phyloP scores from a whole-genome alignment of 495 filamentous ascomycete species.

The Aspergillus affinis region DNA sequence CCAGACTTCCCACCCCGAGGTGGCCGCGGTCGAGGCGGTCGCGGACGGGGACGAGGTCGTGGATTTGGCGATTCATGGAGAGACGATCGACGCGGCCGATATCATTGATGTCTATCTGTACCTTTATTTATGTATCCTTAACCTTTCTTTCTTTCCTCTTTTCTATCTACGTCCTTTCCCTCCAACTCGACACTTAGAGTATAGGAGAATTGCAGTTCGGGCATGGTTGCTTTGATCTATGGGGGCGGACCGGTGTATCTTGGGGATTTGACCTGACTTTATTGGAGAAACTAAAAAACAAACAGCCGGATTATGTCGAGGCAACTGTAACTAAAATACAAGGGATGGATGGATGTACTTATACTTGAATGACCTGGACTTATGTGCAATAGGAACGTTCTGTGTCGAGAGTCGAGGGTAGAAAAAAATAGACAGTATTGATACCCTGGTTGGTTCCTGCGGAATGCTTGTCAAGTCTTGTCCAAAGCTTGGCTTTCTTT shows the following conservation, averaged over 20 bases:
- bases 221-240: not conserved
- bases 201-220: not conserved
- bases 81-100: slow-evolving; percentile 24
- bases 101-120: slow-evolving; percentile 9
- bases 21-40: slow-evolving; percentile 35
- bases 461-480: not conserved
- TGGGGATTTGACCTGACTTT: not conserved
- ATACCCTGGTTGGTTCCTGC: not conserved
- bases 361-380: not conserved
- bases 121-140: slow-evolving; percentile 6
- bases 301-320: not conserved
- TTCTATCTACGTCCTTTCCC: not conserved
- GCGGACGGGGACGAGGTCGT: slow-evolving; percentile 24
- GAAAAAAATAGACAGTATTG: not conserved
- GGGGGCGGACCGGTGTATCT: not conserved
- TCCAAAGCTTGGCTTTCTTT: not conserved
- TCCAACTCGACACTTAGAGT: not conserved
- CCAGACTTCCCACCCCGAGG: slow-evolving; percentile 56
- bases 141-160: slow-evolving; percentile 12
- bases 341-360: not conserved
- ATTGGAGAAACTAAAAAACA: not conserved
- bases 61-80: slow-evolving; percentile 34
- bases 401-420: not conserved
- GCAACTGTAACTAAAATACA: not conserved
- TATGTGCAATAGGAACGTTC: not conserved